Base-by-base conservation (phyloP, 495 filamentous ascomycete genomes). In the Tuber melanosporum region DNA sequence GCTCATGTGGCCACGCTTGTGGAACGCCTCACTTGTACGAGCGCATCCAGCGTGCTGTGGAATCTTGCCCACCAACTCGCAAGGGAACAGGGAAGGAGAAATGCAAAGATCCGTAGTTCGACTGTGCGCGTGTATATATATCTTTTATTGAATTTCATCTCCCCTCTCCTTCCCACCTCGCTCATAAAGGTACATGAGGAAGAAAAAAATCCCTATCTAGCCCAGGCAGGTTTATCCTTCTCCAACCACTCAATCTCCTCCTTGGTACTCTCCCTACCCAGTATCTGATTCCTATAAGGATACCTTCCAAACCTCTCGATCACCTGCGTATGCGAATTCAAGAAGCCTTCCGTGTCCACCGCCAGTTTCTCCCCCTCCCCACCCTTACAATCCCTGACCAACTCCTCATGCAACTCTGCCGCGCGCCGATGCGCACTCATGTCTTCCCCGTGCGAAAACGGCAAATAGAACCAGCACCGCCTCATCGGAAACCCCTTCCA, bases 371-470 rank as follows among this genome's bases (percentile, higher is more conserved):
- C 73, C 47, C 81, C 82, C 14, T 77, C 76, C 52, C 10, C 26
- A 52, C 32, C 49, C 2, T 57, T 26, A 22, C 52, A 75, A 14
- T 47, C 49, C 7, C n/a, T 62, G 26, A 19, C 22, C 43, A 42
- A 52, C 62, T 75, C 74, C 42, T 75, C 78, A 15, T 82, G 17
- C 44, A 72, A 78, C 69, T 79, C 83, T 19, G 43, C 39, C 71
- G 76, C 76, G 70, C 42, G 46, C 19, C 82, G 73, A 71, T 87
- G 86, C 52, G 84, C 79, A 39, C 72, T 77, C 5, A 83, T 73
- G 26, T 84, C 72, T 77, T 88, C 87, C 2, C 84, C 85, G 77
- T 88, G 87, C 80, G 82, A 81, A 5, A 88, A 76, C 6, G 87
- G 86, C 62, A 87, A 71, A 70, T 82, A 83, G 74, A 87, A 84